These are phyloP conservation scores for Colletotrichum sp. DNA, from an alignment of 2,329 filamentous ascomycete genomes.

Conservation along the genomic window DNA sequence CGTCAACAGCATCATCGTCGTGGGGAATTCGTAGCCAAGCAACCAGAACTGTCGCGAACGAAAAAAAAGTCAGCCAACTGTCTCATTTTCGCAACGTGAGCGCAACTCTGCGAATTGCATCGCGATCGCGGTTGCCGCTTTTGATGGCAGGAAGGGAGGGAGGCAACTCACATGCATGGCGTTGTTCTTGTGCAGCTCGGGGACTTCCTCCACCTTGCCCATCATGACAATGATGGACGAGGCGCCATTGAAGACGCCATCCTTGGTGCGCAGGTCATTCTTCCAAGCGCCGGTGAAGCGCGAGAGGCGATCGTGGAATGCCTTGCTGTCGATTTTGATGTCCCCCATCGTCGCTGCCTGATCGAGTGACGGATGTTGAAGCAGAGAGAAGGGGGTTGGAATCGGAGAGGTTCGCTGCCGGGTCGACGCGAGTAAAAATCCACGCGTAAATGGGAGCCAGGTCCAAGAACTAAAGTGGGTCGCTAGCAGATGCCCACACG, in stretches of 20 bases:
- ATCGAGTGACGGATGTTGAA: constrained; percentile 23
- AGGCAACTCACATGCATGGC: constrained; percentile 81
- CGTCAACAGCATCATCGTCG: constrained; percentile 92
- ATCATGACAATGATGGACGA: constrained; percentile 88
- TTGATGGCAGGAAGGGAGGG: constrained; percentile 12
- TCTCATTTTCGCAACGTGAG: not conserved
- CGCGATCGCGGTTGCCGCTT: not conserved
- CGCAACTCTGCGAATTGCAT: not conserved
- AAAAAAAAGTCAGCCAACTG: constrained; percentile 7
- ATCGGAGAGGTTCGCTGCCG: constrained; percentile 10
- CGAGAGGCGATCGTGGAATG: constrained; percentile 92
- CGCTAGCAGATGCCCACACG: constrained; percentile 30
- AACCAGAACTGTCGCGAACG: constrained; percentile 81
- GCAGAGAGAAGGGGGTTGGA: constrained; percentile 11
- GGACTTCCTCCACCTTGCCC: constrained; percentile 91
- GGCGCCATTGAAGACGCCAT: constrained; percentile 81
- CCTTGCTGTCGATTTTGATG: constrained; percentile 93
- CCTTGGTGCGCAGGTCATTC: constrained; percentile 87
- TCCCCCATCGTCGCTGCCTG: constrained; percentile 65
- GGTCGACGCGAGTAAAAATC: constrained; percentile 43
- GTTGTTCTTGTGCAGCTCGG: constrained; percentile 93
- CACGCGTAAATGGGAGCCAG: constrained; percentile 43
- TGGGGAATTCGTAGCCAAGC: constrained; percentile 97
- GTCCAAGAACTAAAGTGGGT: not conserved
- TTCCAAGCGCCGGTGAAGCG: constrained; percentile 93